Conservation (phyloP, 176 grass and related monocot genomes). For the Alloteropsis semialata region DNA sequence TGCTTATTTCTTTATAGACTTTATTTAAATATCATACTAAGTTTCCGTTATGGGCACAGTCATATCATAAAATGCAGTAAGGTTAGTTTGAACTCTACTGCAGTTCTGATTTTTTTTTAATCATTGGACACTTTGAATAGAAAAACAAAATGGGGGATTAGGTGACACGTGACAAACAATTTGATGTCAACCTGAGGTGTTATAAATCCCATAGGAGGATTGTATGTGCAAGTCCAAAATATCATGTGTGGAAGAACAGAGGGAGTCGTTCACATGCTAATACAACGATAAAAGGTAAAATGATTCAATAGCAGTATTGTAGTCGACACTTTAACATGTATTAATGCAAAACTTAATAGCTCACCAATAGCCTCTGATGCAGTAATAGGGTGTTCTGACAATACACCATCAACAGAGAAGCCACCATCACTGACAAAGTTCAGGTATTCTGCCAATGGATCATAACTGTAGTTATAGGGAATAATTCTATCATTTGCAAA, state of each 20-base stretch:
- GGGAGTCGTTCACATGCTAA: not conserved
- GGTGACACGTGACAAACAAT: too few relatives aligned
- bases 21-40: not conserved
- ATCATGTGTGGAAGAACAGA: not conserved
- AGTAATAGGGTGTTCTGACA: slow-evolving; percentile 74
- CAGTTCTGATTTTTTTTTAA: not conserved
- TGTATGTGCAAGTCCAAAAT: not conserved
- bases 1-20: not conserved
- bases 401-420: slow-evolving; percentile 84
- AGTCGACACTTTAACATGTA: not conserved
- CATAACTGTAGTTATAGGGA: slow-evolving; percentile 90
- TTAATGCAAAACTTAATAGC: not conserved
- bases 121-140: not conserved
- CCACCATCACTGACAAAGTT: slow-evolving; percentile 38
- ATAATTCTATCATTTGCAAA: slow-evolving; percentile 85
- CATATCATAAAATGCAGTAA: not conserved
- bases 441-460: slow-evolving; percentile 73
- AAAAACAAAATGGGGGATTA: too few relatives aligned
- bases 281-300: not conserved
- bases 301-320: not conserved
- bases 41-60: not conserved
- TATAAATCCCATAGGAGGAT: not conserved
- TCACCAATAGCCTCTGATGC: slow-evolving; percentile 78
- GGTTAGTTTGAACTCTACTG: not conserved
- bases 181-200: not conserved